Evolutionary conservation across 2,329 filamentous ascomycete species (phyloP).

Genomic region (Chaetomium olivaceum): DNA sequence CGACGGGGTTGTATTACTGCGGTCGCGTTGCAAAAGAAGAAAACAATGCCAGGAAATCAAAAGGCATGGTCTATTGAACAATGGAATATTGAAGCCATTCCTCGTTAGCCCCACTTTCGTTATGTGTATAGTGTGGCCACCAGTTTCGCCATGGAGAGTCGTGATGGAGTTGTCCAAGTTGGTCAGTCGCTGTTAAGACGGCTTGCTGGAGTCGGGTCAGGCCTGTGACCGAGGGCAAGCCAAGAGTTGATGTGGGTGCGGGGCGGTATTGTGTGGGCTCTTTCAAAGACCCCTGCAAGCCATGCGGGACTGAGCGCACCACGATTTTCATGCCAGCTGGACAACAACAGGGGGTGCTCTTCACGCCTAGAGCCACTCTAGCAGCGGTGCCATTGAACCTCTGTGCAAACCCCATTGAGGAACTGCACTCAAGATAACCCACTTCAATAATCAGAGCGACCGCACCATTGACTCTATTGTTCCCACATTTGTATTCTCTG

Average conservation of each 20-base stretch:
- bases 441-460: neutral
- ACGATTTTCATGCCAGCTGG: conserved; percentile 33
- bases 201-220: neutral
- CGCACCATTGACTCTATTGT: neutral
- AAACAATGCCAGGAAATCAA: neutral
- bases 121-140: conserved; percentile 11
- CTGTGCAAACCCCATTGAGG: conserved; percentile 17
- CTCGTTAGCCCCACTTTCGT: conserved; percentile 6
- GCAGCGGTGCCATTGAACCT: conserved; percentile 3
- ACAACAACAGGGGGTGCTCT: conserved; percentile 29
- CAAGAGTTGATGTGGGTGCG: conserved; percentile 11
- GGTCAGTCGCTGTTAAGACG: neutral
- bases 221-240: conserved; percentile 25
- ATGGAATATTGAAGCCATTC: conserved; percentile 17
- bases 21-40: conserved; percentile 11
- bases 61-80: conserved; percentile 15
- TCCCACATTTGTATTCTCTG: neutral
- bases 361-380: conserved; percentile 14
- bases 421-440: neutral
- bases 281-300: neutral
- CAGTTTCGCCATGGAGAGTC: conserved; percentile 9
- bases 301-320: conserved; percentile 21
- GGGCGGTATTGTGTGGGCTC: conserved; percentile 10
- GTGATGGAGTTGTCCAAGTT: conserved; percentile 15
- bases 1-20: neutral